These are phyloP conservation scores for Skeletonema potamos DNA, from an alignment of 108 stramenopile genomes.

Conservation along the genomic window DNA sequence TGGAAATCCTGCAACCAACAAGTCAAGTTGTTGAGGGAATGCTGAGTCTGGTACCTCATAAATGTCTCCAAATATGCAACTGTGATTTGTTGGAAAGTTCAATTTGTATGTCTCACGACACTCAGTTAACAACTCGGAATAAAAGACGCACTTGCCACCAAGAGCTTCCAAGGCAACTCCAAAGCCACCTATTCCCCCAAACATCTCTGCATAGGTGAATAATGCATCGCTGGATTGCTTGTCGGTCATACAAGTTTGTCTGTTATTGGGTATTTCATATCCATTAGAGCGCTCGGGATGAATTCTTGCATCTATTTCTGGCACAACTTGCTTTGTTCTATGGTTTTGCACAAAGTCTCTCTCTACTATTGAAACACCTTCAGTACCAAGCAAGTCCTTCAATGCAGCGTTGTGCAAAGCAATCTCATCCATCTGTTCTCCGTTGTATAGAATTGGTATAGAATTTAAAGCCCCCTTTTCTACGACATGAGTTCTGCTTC, in stretches of 20 bases:
- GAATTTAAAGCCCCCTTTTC: conserved; percentile 24
- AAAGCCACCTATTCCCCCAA: conserved; percentile 85
- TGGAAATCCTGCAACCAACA: conserved; percentile 78
- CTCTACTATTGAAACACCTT: conserved; percentile 45
- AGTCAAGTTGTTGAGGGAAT: conserved; percentile 51
- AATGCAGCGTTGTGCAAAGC: conserved; percentile 11
- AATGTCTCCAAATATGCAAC: conserved; percentile 59
- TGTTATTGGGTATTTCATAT: conserved; percentile 15
- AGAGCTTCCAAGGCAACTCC: conserved; percentile 78
- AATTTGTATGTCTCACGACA: conserved; percentile 58
- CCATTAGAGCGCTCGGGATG: conserved; percentile 32
- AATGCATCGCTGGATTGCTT: not conserved
- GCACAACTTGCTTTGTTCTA: conserved; percentile 20
- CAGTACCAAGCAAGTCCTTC: conserved; percentile 33
- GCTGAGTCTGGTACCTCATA: conserved; percentile 35
- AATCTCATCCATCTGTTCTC: conserved; percentile 6
- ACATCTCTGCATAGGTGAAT: conserved; percentile 79
- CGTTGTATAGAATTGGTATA: conserved; percentile 35
- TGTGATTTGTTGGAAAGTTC: conserved; percentile 51
- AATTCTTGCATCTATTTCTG: conserved; percentile 34
- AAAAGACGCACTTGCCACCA: conserved; percentile 75
- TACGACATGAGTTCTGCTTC: conserved; percentile 61
- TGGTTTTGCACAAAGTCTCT: conserved; percentile 40
- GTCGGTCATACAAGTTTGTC: conserved; percentile 5
- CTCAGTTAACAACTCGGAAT: conserved; percentile 64